A percentile compares a stretch with the other conserved stretches of the same genome.
Conservation (phyloP, 2,329 filamentous ascomycete species). For the Fusarium chuoi region DNA sequence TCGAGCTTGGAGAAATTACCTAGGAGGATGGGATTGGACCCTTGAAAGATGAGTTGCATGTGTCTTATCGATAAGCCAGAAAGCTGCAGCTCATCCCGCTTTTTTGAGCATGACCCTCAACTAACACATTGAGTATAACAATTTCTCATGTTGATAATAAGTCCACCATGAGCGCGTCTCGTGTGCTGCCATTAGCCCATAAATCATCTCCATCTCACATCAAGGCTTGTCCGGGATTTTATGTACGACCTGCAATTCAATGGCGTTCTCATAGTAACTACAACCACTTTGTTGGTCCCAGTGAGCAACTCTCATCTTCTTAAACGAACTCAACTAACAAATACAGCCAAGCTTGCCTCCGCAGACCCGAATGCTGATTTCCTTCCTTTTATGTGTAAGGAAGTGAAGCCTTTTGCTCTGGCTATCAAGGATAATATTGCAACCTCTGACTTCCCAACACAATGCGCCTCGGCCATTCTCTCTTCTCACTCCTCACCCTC, state of each 20-base stretch:
- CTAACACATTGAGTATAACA: slow-evolving; percentile 6
- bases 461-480: slow-evolving; percentile 84
- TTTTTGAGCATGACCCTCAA: slow-evolving; percentile 7
- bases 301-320: slow-evolving; percentile 38
- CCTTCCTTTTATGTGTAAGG: slow-evolving; percentile 29
- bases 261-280: slow-evolving; percentile 46
- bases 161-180: slow-evolving; percentile 48
- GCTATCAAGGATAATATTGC: slow-evolving; percentile 84
- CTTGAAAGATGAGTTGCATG: slow-evolving; percentile 12
- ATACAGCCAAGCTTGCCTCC: slow-evolving; percentile 19
- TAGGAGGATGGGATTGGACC: slow-evolving; percentile 9
- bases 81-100: slow-evolving; percentile 27
- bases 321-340: slow-evolving; percentile 9
- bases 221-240: background rate
- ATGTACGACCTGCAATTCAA: slow-evolving; percentile 25
- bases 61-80: slow-evolving; percentile 39
- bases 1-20: slow-evolving; percentile 8
- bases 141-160: slow-evolving; percentile 37
- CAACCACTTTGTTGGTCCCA: slow-evolving; percentile 51
- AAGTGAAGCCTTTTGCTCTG: slow-evolving; percentile 55
- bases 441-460: slow-evolving; percentile 73
- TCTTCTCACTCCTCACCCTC: slow-evolving; percentile 78
- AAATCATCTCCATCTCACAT: background rate
- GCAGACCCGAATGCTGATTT: background rate
- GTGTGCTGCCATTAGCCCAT: slow-evolving; percentile 41